Evolutionary conservation across 768 basidiomycete genomes (phyloP), one percentile per base, ranked within the genome.

Genomic region (Termitomyces sp.): DNA sequence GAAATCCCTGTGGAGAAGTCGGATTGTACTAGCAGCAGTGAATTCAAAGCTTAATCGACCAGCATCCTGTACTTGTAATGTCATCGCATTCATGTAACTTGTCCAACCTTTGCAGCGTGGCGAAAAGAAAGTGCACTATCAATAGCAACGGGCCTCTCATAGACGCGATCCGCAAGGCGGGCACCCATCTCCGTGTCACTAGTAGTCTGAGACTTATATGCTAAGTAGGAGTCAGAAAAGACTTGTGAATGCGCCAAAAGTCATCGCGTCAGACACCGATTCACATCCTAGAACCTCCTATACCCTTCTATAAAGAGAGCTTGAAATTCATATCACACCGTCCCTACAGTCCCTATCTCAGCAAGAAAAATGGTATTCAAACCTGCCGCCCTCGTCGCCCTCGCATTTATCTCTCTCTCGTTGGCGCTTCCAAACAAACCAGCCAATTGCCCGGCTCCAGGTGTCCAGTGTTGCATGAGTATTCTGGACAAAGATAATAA

Each of bases 391-490:
- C 28, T 57, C 9, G 28, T 52, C 22, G 24, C 22, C 5, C 54
- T 57, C 40, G 12, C 42, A n/a, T 52, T 20, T 15, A 22, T 56
- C n/a, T 20, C 49, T n/a, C 22, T 57, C 33, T 40, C 60, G 16
- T 9, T 51, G 20, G 53, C 45, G 11, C 13, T 22, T 28, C 52
- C 28, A 15, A 46, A 35, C 45, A 24, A 3, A 7, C 53, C 45
- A n/a, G 48, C 46, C 24, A 61, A 61, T 22, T 61, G 60, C 50
- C 59, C 59, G 13, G 39, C 24, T 33, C 24, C 55, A 16, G 60
- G 60, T 24, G 60, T 61, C 40, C 60, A 61, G 50, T 61, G 60
- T 20, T 61, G 60, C 22, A 44, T 8, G 40, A 28, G n/a, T 8
- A 50, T 61, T 16, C 15, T 61, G 32, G 36, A 48, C 20, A 42